Evolutionary conservation across 2,329 filamentous ascomycete species (phyloP), one percentile per base, ranked within the genome.

Genomic region (Chaetomiaceae sp.): DNA sequence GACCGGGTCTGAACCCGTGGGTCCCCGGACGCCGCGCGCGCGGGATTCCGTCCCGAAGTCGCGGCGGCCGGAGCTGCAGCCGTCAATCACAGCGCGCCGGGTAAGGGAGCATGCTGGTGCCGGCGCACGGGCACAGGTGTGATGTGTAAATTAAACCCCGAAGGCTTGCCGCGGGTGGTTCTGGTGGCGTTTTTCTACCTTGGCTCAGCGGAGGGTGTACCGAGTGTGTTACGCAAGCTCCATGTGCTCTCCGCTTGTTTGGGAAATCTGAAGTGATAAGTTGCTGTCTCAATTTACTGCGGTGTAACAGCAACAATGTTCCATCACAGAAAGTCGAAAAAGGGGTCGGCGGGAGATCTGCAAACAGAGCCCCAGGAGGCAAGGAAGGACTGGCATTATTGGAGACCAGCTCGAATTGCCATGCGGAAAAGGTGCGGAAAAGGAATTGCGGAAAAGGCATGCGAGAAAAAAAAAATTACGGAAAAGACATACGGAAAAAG

Each of bases 41-140:
- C 60, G 59, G 60, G 54, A 63, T 51, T 36, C 48, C 57, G 57
- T 55, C 51, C 59, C 59, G 59, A 63, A 56, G 56, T 37, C 15
- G 58, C 56, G 55, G 58, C 56, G 55, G 46, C 45, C 51, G 52
- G 53, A 51, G 46, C 45, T 47, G 52, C 48, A 51, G 54, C 54
- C 54, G 53, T 51, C 47, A 54, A 47, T 49, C 52, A 46, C 47
- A 47, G 53, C 19, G 23, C 49, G 46, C 58, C 52, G 59, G 56
- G 50, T 40, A 53, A 31, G 50, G 37, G 53, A 53, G 42, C 55
- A 53, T 56, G 47, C 48, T 47, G 8, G 37, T 48, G 40, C 48
- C 49, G 47, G 52, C 36, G 50, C 52, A 48, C 42, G 42, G 45
- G 31, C 40, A 44, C 47, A 43, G 50, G 53, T 58, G 50, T 51